phyloP scores from a whole-genome alignment of 2,329 filamentous ascomycete species.

The Rhinocladiella similis region DNA sequence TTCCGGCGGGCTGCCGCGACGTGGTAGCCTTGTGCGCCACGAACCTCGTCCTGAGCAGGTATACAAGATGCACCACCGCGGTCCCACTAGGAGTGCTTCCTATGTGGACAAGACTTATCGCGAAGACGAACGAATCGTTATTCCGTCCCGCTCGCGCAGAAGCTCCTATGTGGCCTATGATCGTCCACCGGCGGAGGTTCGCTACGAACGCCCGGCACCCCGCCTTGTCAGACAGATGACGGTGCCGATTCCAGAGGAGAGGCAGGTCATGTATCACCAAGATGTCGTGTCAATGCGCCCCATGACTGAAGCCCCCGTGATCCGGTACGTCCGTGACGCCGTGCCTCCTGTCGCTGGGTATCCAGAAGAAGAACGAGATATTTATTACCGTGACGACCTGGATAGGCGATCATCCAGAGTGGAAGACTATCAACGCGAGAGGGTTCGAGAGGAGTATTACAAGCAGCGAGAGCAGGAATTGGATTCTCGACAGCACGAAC shows the following conservation, averaged over 20 bases:
- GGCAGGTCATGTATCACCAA: constrained; percentile 15
- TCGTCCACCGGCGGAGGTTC: constrained; percentile 4
- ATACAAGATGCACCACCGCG: constrained; percentile 22
- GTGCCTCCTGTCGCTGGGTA: constrained; percentile 1
- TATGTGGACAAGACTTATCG: constrained; percentile 18
- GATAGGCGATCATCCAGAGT: constrained; percentile 1
- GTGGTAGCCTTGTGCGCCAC: constrained; percentile 18
- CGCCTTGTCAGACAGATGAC: constrained; percentile 14
- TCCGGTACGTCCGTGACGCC: background rate
- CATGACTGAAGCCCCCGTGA: background rate
- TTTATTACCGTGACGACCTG: background rate
- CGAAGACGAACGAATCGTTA: constrained; percentile 12
- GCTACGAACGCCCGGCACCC: constrained; percentile 16
- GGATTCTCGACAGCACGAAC: background rate
- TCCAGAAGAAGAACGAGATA: constrained; percentile 1
- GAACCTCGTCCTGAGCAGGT: constrained; percentile 11
- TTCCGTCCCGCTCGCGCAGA: constrained; percentile 8
- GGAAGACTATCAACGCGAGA: constrained; percentile 8
- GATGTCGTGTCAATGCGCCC: background rate
- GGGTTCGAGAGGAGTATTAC: constrained; percentile 5
- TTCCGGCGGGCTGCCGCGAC: constrained; percentile 19
- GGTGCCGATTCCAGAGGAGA: constrained; percentile 15
- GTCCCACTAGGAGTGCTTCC: constrained; percentile 14
- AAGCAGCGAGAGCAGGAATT: constrained; percentile 1
- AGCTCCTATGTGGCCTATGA: constrained; percentile 10